phyloP scores from a whole-genome alignment of 148 eudicot species.

The Camellia granthamiana region DNA sequence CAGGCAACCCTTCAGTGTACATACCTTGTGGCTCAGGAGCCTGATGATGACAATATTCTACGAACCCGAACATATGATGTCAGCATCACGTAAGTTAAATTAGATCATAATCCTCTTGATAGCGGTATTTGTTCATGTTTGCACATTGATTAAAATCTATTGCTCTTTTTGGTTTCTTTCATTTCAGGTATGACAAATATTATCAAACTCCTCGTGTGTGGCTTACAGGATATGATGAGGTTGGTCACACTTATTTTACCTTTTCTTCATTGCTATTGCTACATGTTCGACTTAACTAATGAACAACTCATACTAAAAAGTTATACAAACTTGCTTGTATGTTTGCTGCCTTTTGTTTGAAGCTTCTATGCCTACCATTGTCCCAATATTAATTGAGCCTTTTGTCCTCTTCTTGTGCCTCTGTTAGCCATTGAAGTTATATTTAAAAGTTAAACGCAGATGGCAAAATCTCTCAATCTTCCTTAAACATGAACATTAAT shows the following conservation, averaged over 20 bases:
- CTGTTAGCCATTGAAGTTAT: no score
- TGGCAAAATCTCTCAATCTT: no score
- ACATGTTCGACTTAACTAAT: background rate
- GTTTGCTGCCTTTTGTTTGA: no score
- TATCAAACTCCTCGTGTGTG: constrained; percentile 99
- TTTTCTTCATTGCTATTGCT: background rate
- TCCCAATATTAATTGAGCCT: no score
- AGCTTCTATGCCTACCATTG: no score
- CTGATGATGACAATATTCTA: constrained; percentile 92
- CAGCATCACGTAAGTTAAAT: constrained; percentile 78
- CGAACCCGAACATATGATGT: constrained; percentile 96
- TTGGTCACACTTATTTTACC: constrained; percentile 28
- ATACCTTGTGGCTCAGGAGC: constrained; percentile 92
- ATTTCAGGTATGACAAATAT: constrained; percentile 88
- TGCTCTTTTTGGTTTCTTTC: background rate
- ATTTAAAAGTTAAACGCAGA: no score
- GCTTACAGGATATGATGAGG: constrained; percentile 99
- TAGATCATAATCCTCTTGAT: background rate
- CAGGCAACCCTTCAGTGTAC: constrained; percentile 81
- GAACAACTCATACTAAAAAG: background rate
- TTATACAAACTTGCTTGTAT: no score
- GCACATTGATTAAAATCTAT: background rate
- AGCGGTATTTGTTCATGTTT: background rate
- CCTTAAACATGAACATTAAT: no score
- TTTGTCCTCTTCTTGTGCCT: no score